Evolutionary conservation across 495 filamentous ascomycete genomes (phyloP).

Genomic region (Penicillium coffeae): DNA sequence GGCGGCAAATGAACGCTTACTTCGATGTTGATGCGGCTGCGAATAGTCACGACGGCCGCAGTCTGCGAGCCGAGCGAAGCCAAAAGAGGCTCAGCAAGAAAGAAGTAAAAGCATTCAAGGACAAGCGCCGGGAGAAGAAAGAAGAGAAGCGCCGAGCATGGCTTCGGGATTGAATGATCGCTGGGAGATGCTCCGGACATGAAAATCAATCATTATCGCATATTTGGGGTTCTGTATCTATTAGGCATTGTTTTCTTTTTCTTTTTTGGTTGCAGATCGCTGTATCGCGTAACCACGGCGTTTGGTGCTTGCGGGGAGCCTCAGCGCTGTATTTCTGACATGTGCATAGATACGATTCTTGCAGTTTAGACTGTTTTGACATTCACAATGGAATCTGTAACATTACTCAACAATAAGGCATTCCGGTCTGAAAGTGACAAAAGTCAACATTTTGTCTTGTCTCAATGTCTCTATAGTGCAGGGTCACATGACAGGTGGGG

Average conservation of each 20-base stretch:
- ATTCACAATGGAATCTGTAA: conserved; percentile 9
- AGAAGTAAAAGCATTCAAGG: conserved; percentile 73
- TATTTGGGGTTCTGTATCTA: conserved; percentile 16
- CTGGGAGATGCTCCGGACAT: neutral
- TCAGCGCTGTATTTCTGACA: conserved; percentile 3
- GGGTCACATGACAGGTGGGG: conserved; percentile 22
- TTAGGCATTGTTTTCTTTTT: conserved; percentile 18
- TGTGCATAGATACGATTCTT: conserved; percentile 16
- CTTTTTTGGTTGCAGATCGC: neutral
- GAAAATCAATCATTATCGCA: conserved; percentile 7
- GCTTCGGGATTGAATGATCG: conserved; percentile 60
- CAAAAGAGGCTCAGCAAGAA: conserved; percentile 83
- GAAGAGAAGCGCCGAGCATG: conserved; percentile 92
- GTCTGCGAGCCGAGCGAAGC: conserved; percentile 80
- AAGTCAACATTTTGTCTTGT: too few relatives aligned
- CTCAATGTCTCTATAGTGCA: conserved; percentile 9
- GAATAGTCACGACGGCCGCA: conserved; percentile 86
- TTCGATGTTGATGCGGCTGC: conserved; percentile 98
- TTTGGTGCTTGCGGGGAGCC: neutral
- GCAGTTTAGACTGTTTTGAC: neutral
- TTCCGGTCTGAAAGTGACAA: neutral
- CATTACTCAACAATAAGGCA: conserved; percentile 1
- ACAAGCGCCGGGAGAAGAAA: conserved; percentile 79
- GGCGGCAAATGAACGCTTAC: conserved; percentile 87
- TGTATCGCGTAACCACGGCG: neutral